A percentile compares a stretch with the other conserved stretches of the same genome.
These are phyloP conservation scores for Polytrichum commune DNA, from an alignment of 225 moss, liverwort and hornwort genomes.

Conservation along the genomic window DNA sequence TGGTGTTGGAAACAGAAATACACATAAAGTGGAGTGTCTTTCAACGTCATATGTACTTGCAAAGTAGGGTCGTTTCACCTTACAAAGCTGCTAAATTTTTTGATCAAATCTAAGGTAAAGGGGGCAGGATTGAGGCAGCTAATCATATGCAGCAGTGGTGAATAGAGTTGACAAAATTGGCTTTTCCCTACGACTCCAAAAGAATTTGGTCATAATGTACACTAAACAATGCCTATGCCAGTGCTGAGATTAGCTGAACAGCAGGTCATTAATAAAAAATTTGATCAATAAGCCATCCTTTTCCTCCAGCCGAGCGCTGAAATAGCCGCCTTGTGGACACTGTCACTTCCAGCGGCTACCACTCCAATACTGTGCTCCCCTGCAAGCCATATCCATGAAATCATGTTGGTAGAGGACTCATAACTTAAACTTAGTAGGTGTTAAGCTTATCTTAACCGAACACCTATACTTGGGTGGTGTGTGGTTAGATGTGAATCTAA, in stretches of 20 bases:
- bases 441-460: too few species aligned
- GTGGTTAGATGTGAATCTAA: too few species aligned
- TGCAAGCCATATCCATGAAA: slow-evolving; percentile 12
- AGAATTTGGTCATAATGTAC: slow-evolving; percentile 2
- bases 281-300: neutral
- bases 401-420: neutral
- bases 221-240: neutral
- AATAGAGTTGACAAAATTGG: slow-evolving; percentile 3
- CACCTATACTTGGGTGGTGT: too few species aligned
- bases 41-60: too few species aligned
- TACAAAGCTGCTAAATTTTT: too few species aligned
- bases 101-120: too few species aligned
- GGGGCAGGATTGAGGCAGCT: too few species aligned
- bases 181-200: neutral
- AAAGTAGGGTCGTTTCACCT: too few species aligned
- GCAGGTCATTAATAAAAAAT: neutral
- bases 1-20: too few species aligned
- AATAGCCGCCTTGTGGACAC: slow-evolving; percentile 61
- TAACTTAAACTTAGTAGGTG: too few species aligned
- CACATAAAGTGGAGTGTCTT: too few species aligned
- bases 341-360: slow-evolving; percentile 61
- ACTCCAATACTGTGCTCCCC: slow-evolving; percentile 69
- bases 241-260: neutral
- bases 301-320: slow-evolving; percentile 46
- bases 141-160: neutral